These are phyloP conservation scores for Suillus weaverae DNA, from an alignment of 768 basidiomycete species.

Conservation along the genomic window DNA sequence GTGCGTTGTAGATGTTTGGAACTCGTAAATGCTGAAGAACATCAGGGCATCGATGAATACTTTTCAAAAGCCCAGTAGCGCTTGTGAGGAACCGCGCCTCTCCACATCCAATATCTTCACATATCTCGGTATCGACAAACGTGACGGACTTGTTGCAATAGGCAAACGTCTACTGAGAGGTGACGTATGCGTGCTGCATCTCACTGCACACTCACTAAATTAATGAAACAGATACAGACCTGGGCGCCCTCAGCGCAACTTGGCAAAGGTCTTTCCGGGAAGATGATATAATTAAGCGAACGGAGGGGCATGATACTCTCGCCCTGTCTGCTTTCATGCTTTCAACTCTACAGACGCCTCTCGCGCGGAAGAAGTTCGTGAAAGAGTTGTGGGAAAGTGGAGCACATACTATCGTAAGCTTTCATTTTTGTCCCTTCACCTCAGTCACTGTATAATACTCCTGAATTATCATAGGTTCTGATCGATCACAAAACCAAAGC, in stretches of 20 bases:
- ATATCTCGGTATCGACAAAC: slow-evolving; percentile 78
- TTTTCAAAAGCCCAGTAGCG: slow-evolving; percentile 48
- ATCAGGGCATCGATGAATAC: slow-evolving; percentile 65
- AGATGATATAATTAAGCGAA: slow-evolving; percentile 40
- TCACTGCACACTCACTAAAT: slow-evolving; percentile 11
- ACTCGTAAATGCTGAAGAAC: slow-evolving; percentile 13
- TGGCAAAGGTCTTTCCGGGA: slow-evolving; percentile 63
- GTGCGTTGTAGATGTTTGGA: slow-evolving; percentile 40
- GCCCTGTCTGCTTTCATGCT: slow-evolving; percentile 87
- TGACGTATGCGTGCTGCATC: slow-evolving; percentile 28
- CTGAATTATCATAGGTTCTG: slow-evolving; percentile 54
- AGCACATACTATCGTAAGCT: slow-evolving; percentile 72
- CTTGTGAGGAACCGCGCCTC: slow-evolving; percentile 37
- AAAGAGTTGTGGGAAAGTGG: slow-evolving; percentile 92
- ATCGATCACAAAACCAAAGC: slow-evolving; percentile 78
- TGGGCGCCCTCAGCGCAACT: slow-evolving; percentile 43
- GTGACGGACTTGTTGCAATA: slow-evolving; percentile 66
- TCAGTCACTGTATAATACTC: slow-evolving; percentile 1
- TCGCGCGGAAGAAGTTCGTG: slow-evolving; percentile 64
- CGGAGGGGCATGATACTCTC: slow-evolving; percentile 52
- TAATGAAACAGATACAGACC: slow-evolving; percentile 44
- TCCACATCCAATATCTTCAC: slow-evolving; percentile 52
- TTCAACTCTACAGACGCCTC: slow-evolving; percentile 62
- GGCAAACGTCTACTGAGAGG: slow-evolving; percentile 64
- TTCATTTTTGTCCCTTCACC: slow-evolving; percentile 5